These are phyloP conservation scores for Hypomyces rosellus DNA, from an alignment of 2,329 filamentous ascomycete species.

Conservation along the genomic window DNA sequence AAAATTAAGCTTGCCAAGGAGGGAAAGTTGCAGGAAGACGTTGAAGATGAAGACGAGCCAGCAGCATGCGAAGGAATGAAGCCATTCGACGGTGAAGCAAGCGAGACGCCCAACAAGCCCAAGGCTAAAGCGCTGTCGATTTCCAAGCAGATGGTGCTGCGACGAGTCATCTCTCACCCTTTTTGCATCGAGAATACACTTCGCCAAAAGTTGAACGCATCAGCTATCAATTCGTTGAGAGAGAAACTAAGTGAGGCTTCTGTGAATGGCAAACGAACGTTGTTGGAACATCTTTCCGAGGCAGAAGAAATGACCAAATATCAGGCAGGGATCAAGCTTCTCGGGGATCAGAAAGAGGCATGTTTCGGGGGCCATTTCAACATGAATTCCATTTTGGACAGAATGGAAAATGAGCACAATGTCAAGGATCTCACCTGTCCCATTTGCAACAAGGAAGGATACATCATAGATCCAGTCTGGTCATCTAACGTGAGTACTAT, in stretches of 20 bases:
- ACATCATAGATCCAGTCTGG: neutral
- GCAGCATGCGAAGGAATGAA: too few relatives aligned
- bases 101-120: neutral
- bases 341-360: slow-evolving; percentile 1
- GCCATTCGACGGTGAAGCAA: neutral
- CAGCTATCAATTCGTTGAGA: neutral
- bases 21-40: neutral
- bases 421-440: slow-evolving; percentile 2
- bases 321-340: slow-evolving; percentile 7
- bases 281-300: slow-evolving; percentile 7
- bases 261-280: neutral
- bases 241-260: neutral
- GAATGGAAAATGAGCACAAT: slow-evolving; percentile 13
- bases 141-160: slow-evolving; percentile 3
- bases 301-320: slow-evolving; percentile 9
- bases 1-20: neutral
- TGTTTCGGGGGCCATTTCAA: slow-evolving; percentile 17
- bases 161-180: slow-evolving; percentile 21
- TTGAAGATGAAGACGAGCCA: neutral
- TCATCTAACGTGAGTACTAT: slow-evolving; percentile 9
- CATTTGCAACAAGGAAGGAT: neutral
- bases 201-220: neutral
- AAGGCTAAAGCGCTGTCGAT: neutral
- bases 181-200: slow-evolving; percentile 25
- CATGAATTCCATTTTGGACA: slow-evolving; percentile 12